Percentiles rank a stretch among this genome's conserved stretches.
Evolutionary conservation across 345 rosid genomes (phyloP).

Genomic region (Salix caprea): DNA sequence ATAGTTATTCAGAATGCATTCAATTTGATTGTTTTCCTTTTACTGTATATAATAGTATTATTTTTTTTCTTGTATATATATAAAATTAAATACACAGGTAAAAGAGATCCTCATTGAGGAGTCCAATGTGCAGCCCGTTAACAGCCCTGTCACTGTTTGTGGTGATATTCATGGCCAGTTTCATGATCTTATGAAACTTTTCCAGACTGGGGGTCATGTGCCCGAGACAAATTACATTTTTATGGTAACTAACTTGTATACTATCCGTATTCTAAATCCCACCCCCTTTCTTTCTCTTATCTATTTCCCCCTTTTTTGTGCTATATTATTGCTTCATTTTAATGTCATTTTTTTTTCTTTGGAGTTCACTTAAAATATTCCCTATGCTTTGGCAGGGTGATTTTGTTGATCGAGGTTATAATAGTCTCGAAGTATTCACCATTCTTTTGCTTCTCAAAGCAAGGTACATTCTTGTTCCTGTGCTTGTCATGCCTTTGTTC

Average conservation of each 20-base stretch:
- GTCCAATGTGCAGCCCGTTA: constrained; percentile 98
- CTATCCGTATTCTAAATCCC: neutral
- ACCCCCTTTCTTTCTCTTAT: neutral
- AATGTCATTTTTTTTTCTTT: neutral
- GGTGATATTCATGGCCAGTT: constrained; percentile 99
- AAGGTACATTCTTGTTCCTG: constrained; percentile 38
- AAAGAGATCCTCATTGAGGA: constrained; percentile 96
- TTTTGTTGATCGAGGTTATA: constrained; percentile 94
- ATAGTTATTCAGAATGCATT: neutral
- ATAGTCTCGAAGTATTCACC: constrained; percentile 93
- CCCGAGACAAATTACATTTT: constrained; percentile 98
- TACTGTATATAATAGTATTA: neutral
- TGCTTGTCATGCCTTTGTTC: neutral
- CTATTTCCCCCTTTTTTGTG: neutral
- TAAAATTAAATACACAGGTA: constrained; percentile 43
- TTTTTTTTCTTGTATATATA: neutral
- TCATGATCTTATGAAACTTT: constrained; percentile 98
- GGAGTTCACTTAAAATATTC: constrained; percentile 8
- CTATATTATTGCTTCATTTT: neutral
- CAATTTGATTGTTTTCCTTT: neutral
- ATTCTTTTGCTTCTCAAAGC: constrained; percentile 96
- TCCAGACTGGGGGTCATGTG: constrained; percentile 96
- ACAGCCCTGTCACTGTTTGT: constrained; percentile 98
- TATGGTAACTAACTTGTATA: constrained; percentile 44
- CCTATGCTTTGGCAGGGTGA: constrained; percentile 57